Evolutionary conservation across 768 basidiomycete species (phyloP).

Genomic region (Naganishia antarctica): DNA sequence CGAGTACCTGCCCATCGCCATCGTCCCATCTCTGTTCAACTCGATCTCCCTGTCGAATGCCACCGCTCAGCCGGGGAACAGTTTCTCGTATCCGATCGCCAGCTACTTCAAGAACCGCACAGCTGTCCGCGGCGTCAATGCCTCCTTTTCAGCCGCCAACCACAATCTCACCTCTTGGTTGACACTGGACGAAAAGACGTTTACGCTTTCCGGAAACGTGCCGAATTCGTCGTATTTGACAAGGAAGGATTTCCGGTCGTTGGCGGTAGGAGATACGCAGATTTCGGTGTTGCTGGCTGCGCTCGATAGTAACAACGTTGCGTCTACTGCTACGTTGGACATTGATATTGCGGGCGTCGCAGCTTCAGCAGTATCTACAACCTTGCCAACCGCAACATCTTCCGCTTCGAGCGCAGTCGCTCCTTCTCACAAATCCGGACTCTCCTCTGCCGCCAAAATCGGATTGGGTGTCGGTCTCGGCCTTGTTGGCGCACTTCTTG

Average conservation of each 20-base stretch:
- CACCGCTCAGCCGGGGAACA: slow-evolving; percentile 55
- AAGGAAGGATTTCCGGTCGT: slow-evolving; percentile 1
- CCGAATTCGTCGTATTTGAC: slow-evolving; percentile 27
- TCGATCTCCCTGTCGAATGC: slow-evolving; percentile 58
- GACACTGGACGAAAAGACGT: slow-evolving; percentile 34
- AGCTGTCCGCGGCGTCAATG: slow-evolving; percentile 33
- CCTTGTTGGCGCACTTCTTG: slow-evolving; percentile 36
- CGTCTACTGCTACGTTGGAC: slow-evolving; percentile 30
- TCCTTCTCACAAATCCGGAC: slow-evolving; percentile 31
- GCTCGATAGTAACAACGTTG: slow-evolving; percentile 16
- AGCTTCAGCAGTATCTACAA: slow-evolving; percentile 27
- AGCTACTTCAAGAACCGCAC: slow-evolving; percentile 57
- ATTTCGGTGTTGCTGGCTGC: slow-evolving; percentile 36
- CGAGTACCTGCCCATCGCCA: slow-evolving; percentile 56
- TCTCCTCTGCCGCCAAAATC: slow-evolving; percentile 45
- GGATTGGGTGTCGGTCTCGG: slow-evolving; percentile 46
- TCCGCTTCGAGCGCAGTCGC: slow-evolving; percentile 22
- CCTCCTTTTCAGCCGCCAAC: slow-evolving; percentile 34
- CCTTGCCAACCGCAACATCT: slow-evolving; percentile 33
- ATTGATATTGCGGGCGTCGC: slow-evolving; percentile 34
- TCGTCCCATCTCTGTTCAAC: slow-evolving; percentile 71
- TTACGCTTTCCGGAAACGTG: slow-evolving; percentile 36
- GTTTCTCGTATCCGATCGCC: slow-evolving; percentile 57
- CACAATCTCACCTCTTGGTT: slow-evolving; percentile 39
- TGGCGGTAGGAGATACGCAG: slow-evolving; percentile 7